Evolutionary conservation across 2,329 filamentous ascomycete genomes (phyloP), one percentile per base, ranked within the genome.

Genomic region (Madurella mycetomatis): DNA sequence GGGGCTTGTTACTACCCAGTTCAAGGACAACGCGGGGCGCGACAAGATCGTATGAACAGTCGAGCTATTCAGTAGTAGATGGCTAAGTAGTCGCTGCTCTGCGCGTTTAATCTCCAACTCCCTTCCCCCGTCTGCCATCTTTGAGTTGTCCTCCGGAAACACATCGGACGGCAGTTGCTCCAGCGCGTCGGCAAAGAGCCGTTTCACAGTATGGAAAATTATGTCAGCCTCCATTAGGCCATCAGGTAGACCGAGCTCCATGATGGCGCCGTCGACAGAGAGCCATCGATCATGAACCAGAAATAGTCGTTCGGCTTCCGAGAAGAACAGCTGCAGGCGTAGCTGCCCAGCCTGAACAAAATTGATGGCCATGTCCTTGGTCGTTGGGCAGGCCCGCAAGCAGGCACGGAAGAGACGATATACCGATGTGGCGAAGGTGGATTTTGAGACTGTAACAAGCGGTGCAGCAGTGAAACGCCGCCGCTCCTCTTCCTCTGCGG

Each of bases 401-500:
- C 56, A 61, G 17, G 56, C 59, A 9, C 39, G 31, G 42, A 61
- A 46, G 5, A 59, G 52, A 19, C 54, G 54, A 32, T 17, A 13
- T 5, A 57, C 50, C 15, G 25, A 49, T 18, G 17, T 31, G 17
- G 51, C 41, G 19, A 54, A 54, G 25, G 32, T 18, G 19, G 46
- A n/a, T 8, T 32, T 37, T 19, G 18, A 11, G 41, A 34, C 18
- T 19, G 41, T 16, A 25, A 54, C 37, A 15, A 45, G 19, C 17
- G 51, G 41, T 41, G 46, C 46, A 13, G 46, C 11, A 5, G 9
- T 41, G 34, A 54, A 54, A n/a, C 51, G 51, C 4, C 45, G 31
- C 16, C 41, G 19, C 15, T 54, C 59, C 40, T 62, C 59, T 51
- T 63, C 60, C 9, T 57, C 52, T 2, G 56, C 61, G 4, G 61